Percentiles rank a stretch among this genome's conserved stretches.
These are phyloP conservation scores for Bipolaris oryzae DNA, from an alignment of 2,329 filamentous ascomycete species.

Conservation along the genomic window DNA sequence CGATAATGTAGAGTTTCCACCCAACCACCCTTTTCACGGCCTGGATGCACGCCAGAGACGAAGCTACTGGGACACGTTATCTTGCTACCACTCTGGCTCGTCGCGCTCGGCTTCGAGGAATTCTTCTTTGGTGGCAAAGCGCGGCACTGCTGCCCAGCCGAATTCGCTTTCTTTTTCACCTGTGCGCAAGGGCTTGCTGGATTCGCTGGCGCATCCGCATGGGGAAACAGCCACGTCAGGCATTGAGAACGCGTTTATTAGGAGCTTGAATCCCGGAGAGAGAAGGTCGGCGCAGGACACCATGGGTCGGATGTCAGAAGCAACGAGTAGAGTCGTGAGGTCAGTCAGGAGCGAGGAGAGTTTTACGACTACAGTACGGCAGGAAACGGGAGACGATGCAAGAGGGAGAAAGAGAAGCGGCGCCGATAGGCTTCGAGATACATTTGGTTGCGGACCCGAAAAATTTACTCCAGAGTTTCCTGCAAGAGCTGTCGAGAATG, in stretches of 20 bases:
- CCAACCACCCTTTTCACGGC: slow-evolving; percentile 3
- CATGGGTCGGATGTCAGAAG: background rate
- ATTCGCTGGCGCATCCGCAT: background rate
- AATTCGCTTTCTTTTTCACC: background rate
- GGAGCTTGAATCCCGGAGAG: background rate
- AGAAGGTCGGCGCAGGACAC: background rate
- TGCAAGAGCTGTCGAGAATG: background rate
- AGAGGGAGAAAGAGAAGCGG: background rate
- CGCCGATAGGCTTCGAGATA: background rate
- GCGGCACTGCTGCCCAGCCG: too few species aligned
- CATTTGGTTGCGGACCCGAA: slow-evolving; percentile 3
- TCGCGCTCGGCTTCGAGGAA: background rate
- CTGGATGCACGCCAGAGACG: background rate
- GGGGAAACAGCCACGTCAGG: background rate
- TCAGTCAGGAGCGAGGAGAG: background rate
- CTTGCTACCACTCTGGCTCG: background rate
- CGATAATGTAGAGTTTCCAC: background rate
- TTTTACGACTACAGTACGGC: background rate
- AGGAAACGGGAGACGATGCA: background rate
- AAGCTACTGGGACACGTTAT: background rate
- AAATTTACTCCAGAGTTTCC: background rate
- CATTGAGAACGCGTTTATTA: background rate
- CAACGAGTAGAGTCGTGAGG: background rate
- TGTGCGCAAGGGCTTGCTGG: background rate
- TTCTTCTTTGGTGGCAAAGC: background rate